phyloP scores from a whole-genome alignment of 768 basidiomycete genomes.

The Mrakia frigida region DNA sequence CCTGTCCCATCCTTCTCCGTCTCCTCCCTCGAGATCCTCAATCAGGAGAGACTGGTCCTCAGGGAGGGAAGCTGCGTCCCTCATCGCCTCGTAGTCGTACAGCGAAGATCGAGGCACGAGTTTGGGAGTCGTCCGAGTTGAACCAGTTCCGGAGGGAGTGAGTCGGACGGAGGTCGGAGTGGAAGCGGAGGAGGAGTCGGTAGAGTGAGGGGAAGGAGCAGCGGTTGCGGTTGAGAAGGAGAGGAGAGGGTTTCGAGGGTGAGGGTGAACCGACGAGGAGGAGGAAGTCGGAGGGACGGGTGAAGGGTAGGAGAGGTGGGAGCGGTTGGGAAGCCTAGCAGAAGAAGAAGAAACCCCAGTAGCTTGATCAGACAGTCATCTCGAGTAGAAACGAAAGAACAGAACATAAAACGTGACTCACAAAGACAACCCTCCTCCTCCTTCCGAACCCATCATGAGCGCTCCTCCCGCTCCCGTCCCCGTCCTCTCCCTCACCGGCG shows the following conservation, averaged over 20 bases:
- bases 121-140: background rate
- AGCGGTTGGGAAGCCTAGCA: background rate
- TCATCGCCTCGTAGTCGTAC: slow-evolving; percentile 9
- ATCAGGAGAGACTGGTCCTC: slow-evolving; percentile 8
- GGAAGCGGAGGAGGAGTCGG: background rate
- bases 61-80: background rate
- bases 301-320: background rate
- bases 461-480: background rate
- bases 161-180: background rate
- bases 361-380: too few species aligned
- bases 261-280: background rate
- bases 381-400: background rate
- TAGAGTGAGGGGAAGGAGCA: background rate
- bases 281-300: background rate
- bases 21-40: background rate
- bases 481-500: background rate
- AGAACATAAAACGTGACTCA: background rate
- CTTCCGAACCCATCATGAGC: background rate
- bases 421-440: background rate
- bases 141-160: background rate
- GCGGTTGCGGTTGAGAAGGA: background rate
- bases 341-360: too few species aligned
- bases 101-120: slow-evolving; percentile 7
- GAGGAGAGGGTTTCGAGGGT: slow-evolving; percentile 2
- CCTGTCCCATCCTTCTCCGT: background rate